Conservation (phyloP, 2,329 filamentous ascomycete species). For the Cercospora beticola region DNA sequence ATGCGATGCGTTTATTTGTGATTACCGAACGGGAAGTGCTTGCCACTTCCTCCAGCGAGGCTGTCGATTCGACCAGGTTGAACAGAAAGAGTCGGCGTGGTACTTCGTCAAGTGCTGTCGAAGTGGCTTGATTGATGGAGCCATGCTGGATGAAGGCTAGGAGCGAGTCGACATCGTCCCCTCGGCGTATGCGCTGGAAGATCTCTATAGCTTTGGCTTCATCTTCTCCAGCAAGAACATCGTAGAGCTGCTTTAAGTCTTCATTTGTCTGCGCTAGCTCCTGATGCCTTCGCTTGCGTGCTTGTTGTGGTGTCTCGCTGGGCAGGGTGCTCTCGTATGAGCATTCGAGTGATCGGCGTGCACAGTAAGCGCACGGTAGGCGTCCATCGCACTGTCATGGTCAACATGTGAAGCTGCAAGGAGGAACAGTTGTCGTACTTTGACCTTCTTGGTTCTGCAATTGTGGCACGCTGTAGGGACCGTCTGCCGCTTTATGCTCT, state of each 20-base stretch:
- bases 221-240: conserved; percentile 7
- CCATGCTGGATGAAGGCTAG: conserved; percentile 3
- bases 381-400: conserved; percentile 3
- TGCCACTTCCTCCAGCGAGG: conserved; percentile 2
- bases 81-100: conserved; percentile 4
- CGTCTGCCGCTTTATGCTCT: conserved; percentile 12
- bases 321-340: conserved; percentile 7
- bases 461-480: conserved; percentile 10
- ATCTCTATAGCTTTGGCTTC: conserved; percentile 1
- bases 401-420: neutral
- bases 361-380: conserved; percentile 7
- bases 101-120: neutral
- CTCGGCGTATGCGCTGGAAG: conserved; percentile 9
- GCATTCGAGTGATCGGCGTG: conserved; percentile 8
- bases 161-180: conserved; percentile 7
- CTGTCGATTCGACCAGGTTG: conserved; percentile 9
- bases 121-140: neutral
- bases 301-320: conserved; percentile 10
- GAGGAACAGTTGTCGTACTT: neutral
- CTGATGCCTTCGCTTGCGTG: conserved; percentile 1
- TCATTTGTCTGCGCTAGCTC: neutral
- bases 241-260: conserved; percentile 8
- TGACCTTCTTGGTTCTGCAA: conserved; percentile 11
- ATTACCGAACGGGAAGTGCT: neutral
- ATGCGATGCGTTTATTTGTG: neutral